Conservation (phyloP, 306 rosid species). For the Prosopis cineraria region DNA sequence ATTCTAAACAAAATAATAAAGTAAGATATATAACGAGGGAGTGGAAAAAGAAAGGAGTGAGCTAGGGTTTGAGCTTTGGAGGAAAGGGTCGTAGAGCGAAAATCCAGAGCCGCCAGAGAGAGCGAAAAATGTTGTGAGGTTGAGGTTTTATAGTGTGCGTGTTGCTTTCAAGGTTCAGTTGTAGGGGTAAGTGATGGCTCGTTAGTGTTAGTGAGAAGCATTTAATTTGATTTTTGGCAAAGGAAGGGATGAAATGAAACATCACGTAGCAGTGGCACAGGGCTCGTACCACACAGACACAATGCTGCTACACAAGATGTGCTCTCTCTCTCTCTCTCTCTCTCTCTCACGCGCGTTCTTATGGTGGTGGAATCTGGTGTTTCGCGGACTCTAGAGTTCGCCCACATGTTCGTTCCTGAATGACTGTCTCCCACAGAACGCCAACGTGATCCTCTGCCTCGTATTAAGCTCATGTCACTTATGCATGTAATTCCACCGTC, state of each 20-base stretch:
- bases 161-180: conserved; percentile 18
- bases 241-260: neutral
- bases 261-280: neutral
- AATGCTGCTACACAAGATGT: neutral
- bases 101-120: conserved; percentile 67
- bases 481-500: too few species aligned
- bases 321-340: neutral
- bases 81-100: neutral
- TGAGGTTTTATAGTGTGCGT: conserved; percentile 33
- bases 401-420: neutral
- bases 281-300: neutral
- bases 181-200: neutral
- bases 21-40: too few species aligned
- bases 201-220: neutral
- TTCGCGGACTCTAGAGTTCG: neutral
- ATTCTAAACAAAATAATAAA: neutral
- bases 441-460: too few species aligned
- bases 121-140: neutral
- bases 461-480: too few species aligned
- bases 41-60: neutral
- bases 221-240: neutral
- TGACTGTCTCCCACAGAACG: neutral
- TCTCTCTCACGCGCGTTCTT: neutral
- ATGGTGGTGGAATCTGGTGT: neutral
- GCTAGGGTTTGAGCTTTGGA: conserved; percentile 69